These are phyloP conservation scores for Vitis rotundifolia DNA, from an alignment of 164 flowering plant species.

Conservation along the genomic window DNA sequence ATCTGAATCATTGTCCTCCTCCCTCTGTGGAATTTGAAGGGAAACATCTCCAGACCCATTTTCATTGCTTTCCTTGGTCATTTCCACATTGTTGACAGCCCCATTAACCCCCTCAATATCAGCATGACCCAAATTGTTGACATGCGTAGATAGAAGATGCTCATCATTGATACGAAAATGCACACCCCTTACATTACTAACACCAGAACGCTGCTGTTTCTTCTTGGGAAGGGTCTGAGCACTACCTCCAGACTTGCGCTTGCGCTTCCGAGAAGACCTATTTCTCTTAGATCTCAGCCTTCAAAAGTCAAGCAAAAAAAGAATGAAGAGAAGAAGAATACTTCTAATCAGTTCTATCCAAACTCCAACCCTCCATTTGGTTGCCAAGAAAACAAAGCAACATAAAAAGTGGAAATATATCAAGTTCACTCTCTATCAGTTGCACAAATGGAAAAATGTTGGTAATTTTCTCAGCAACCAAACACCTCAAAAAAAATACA, in stretches of 20 bases:
- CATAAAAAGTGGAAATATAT: too few species aligned
- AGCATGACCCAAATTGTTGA: conserved; percentile 14
- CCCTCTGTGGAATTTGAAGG: conserved; percentile 15
- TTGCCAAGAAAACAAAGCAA: too few species aligned
- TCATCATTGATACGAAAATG: conserved; percentile 20
- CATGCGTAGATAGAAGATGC: conserved; percentile 22
- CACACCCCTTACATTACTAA: conserved; percentile 9
- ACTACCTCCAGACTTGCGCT: conserved; percentile 52
- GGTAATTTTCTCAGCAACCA: too few species aligned
- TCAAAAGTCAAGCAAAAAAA: conserved; percentile 7
- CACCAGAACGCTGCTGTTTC: conserved; percentile 41
- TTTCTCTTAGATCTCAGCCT: conserved; percentile 54
- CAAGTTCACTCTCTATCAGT: too few species aligned
- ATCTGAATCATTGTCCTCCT: conserved; percentile 40
- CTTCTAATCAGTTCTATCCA: too few species aligned
- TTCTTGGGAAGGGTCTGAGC: conserved; percentile 57
- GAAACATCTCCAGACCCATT: conserved; percentile 25
- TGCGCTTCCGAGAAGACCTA: conserved; percentile 49
- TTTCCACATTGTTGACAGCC: conserved; percentile 17
- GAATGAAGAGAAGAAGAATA: background rate
- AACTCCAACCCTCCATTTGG: too few species aligned
- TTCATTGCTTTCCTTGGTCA: conserved; percentile 24
- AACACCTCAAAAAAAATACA: too few species aligned
- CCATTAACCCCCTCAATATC: conserved; percentile 17
- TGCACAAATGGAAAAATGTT: too few species aligned